Percentiles rank a stretch among this genome's conserved stretches.
These are phyloP conservation scores for Dendrocalamus sinicus DNA, from an alignment of 176 grass and related monocot species.

Conservation along the genomic window DNA sequence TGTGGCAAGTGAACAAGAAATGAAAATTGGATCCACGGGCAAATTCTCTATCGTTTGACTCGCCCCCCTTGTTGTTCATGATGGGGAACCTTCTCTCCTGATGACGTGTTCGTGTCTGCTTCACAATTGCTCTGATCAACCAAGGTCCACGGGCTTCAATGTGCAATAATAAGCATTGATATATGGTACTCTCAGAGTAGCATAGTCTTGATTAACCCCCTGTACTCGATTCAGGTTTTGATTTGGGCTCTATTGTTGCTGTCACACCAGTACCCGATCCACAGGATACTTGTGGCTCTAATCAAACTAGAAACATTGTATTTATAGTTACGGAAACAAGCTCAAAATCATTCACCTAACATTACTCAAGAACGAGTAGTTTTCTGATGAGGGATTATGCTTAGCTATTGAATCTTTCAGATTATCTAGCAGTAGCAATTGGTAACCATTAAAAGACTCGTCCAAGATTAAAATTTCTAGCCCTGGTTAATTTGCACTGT, in stretches of 20 bases:
- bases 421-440: constrained; percentile 3
- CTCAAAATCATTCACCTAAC: constrained; percentile 19
- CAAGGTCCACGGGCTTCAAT: constrained; percentile 34
- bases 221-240: constrained; percentile 43
- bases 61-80: background rate
- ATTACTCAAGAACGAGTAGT: constrained; percentile 13
- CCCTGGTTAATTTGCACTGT: constrained; percentile 24
- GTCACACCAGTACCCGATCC: background rate
- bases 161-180: constrained; percentile 31
- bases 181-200: constrained; percentile 34
- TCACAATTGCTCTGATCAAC: constrained; percentile 15
- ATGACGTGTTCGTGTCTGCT: constrained; percentile 26
- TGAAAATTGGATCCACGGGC: background rate
- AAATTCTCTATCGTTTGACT: background rate
- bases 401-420: background rate
- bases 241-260: constrained; percentile 27
- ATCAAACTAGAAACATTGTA: background rate
- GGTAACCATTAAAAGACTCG: constrained; percentile 23
- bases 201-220: constrained; percentile 29
- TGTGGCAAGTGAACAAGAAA: background rate
- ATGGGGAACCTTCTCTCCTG: background rate
- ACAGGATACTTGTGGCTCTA: background rate
- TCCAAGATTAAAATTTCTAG: constrained; percentile 7
- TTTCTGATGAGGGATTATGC: background rate
- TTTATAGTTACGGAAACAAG: constrained; percentile 9